A percentile compares a stretch with the other conserved stretches of the same genome.
Evolutionary conservation across 805 yeast species (phyloP).

Genomic region (Tetrapisispora pingtungensis): DNA sequence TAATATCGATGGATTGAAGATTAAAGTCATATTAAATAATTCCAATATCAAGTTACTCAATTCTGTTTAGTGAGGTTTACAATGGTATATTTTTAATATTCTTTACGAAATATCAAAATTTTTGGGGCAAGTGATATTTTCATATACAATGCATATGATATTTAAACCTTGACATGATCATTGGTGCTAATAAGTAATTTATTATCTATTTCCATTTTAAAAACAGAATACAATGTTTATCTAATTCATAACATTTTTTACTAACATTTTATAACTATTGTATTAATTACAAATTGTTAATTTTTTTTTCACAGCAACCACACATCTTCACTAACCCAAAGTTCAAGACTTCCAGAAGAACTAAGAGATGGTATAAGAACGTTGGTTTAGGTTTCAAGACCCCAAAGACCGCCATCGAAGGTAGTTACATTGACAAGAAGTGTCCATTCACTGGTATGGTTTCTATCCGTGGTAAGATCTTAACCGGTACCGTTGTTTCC

Average conservation of each 20-base stretch:
- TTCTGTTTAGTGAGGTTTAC: too few species aligned
- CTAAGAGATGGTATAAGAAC: slow-evolving; percentile 99
- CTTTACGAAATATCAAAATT: too few species aligned
- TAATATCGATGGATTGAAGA: too few species aligned
- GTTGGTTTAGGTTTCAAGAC: slow-evolving; percentile 99
- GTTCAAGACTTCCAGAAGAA: slow-evolving; percentile 95
- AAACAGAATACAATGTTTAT: too few species aligned
- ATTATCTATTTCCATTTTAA: too few species aligned
- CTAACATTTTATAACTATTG: slow-evolving; percentile 29
- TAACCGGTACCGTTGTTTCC: slow-evolving; percentile 98
- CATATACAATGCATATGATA: too few species aligned
- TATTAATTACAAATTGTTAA: not conserved
- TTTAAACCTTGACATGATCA: too few species aligned
- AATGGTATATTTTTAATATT: too few species aligned
- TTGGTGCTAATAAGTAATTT: too few species aligned
- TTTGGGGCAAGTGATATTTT: too few species aligned
- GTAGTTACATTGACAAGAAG: slow-evolving; percentile 99
- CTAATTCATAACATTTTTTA: slow-evolving; percentile 11
- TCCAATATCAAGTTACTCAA: too few species aligned
- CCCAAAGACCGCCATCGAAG: slow-evolving; percentile 97
- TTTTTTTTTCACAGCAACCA: slow-evolving; percentile 65
- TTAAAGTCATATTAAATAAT: too few species aligned
- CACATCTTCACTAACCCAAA: slow-evolving; percentile 99
- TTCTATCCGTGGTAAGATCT: slow-evolving; percentile 99
- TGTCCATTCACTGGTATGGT: slow-evolving; percentile 97